These are phyloP conservation scores for Cercospora beticola DNA, from an alignment of 2,329 filamentous ascomycete species.

Conservation along the genomic window DNA sequence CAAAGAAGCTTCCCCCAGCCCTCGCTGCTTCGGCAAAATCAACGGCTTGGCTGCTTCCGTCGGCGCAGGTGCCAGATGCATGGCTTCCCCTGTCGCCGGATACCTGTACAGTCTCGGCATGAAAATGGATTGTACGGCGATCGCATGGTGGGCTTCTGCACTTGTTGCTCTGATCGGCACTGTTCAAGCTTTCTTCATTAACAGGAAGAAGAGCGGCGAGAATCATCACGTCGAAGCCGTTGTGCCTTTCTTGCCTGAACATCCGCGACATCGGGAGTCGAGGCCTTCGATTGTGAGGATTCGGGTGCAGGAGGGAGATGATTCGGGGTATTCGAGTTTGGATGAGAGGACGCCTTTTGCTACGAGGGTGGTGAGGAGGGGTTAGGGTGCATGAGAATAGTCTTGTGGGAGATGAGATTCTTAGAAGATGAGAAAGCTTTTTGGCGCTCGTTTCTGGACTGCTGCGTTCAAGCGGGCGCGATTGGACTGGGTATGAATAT, in stretches of 20 bases:
- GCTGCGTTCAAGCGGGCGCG: background rate
- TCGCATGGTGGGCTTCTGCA: constrained; percentile 63
- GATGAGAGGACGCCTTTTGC: constrained; percentile 30
- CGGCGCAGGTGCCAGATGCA: constrained; percentile 68
- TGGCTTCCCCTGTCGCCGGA: constrained; percentile 68
- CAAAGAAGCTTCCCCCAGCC: constrained; percentile 67
- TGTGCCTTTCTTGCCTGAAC: constrained; percentile 33
- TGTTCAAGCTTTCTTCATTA: constrained; percentile 57
- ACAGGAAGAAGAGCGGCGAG: constrained; percentile 43
- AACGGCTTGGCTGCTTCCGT: constrained; percentile 71
- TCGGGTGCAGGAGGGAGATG: constrained; percentile 20
- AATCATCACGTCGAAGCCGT: constrained; percentile 30
- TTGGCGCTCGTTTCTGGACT: background rate
- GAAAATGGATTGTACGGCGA: constrained; percentile 57
- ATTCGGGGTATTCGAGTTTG: constrained; percentile 26
- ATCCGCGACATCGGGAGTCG: constrained; percentile 18
- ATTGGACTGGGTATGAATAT: background rate
- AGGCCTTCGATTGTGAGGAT: constrained; percentile 32
- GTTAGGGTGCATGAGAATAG: no score
- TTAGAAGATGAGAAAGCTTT: background rate
- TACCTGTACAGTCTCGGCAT: constrained; percentile 64
- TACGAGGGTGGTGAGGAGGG: background rate
- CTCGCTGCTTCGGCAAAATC: constrained; percentile 65
- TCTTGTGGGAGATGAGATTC: background rate
- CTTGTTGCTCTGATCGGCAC: constrained; percentile 57